Percentiles rank a stretch among this genome's conserved stretches.
Evolutionary conservation across 2,329 filamentous ascomycete genomes (phyloP).

Genomic region (Lachnum nothofagi): DNA sequence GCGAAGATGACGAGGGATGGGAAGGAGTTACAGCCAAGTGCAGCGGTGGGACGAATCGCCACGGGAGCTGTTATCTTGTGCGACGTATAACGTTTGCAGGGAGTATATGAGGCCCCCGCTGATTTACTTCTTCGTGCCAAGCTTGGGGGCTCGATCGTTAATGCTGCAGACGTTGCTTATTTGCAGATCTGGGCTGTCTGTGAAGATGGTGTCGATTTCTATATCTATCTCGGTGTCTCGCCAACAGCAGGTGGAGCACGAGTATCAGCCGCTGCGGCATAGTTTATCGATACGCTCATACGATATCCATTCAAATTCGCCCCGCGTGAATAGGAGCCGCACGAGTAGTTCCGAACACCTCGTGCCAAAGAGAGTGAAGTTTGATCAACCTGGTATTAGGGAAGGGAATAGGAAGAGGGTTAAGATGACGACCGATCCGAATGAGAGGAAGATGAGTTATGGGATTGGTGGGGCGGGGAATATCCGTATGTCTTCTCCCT

Average conservation of each 20-base stretch:
- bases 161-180: not conserved
- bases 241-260: not conserved
- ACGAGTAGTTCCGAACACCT: not conserved
- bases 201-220: constrained; percentile 1
- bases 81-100: no score
- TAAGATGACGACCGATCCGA: not conserved
- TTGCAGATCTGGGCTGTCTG: not conserved
- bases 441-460: constrained; percentile 27
- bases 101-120: no score
- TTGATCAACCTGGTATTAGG: not conserved
- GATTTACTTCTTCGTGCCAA: no score
- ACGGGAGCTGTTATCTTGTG: no score
- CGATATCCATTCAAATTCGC: not conserved
- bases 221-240: constrained; percentile 3
- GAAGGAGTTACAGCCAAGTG: no score
- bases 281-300: not conserved
- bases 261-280: not conserved
- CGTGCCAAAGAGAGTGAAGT: not conserved
- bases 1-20: no score
- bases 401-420: not conserved
- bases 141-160: no score
- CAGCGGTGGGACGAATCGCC: no score
- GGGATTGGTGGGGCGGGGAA: constrained; percentile 32
- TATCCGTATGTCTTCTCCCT: constrained; percentile 23
- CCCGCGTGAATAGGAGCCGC: not conserved